Evolutionary conservation across 805 yeast species (phyloP).

Genomic region (Citeromyces matritensis): DNA sequence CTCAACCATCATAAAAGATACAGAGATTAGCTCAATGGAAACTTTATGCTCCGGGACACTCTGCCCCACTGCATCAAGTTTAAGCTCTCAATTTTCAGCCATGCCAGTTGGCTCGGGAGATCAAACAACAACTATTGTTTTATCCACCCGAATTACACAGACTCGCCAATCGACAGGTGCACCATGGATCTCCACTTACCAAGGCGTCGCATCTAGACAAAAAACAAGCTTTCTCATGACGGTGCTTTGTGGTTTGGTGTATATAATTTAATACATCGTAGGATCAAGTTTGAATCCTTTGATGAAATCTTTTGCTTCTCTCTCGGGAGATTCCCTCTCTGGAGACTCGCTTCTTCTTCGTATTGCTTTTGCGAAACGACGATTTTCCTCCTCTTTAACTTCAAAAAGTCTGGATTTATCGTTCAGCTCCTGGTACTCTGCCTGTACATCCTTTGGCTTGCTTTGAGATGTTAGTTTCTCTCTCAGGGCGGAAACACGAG

Average conservation of each 20-base stretch:
- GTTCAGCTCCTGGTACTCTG: background rate
- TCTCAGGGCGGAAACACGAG: slow-evolving; percentile 13
- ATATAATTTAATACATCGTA: slow-evolving; percentile 1
- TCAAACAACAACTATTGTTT: background rate
- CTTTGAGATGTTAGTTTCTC: slow-evolving; percentile 4
- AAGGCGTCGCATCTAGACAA: slow-evolving; percentile 8
- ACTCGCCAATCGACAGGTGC: slow-evolving; percentile 1
- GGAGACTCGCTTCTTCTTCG: background rate
- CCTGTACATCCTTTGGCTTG: background rate
- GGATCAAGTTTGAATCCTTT: slow-evolving; percentile 3
- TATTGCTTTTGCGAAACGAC: background rate
- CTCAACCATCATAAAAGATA: too few relatives aligned
- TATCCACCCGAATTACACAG: background rate
- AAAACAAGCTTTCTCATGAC: slow-evolving; percentile 1
- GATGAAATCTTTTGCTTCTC: slow-evolving; percentile 4
- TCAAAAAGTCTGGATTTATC: background rate
- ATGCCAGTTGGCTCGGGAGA: slow-evolving; percentile 6
- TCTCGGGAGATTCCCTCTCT: slow-evolving; percentile 1
- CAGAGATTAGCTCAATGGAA: too few relatives aligned
- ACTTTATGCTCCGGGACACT: too few relatives aligned
- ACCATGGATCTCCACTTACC: slow-evolving; percentile 3
- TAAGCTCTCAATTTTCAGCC: slow-evolving; percentile 8
- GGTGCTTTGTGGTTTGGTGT: background rate
- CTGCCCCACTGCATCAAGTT: slow-evolving; percentile 1
- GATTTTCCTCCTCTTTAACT: slow-evolving; percentile 1